Evolutionary conservation across 1,284 basidiomycete species (phyloP), one percentile per base, ranked within the genome.

Genomic region (Pyrrhoderma lamaoense): DNA sequence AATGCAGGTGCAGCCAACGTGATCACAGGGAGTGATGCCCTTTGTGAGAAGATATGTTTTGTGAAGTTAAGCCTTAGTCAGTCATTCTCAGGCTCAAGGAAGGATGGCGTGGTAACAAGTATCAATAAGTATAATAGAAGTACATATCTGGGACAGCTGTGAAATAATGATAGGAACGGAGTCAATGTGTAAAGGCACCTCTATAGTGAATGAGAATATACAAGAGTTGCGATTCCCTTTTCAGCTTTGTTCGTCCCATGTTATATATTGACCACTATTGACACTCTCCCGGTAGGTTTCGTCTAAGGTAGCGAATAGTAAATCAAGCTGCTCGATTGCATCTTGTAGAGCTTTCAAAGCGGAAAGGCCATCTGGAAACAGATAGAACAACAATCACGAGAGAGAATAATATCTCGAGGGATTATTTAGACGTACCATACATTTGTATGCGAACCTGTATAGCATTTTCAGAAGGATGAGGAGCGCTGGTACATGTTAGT

Each of bases 401-500:
- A 23, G 21, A 53, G 16, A 46, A 9, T 44, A 31, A 43, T 45
- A 36, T n/a, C 38, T 54, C 9, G 21, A 7, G 11, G 8, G 7
- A 7, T 7, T 40, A 4, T n/a, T 40, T 19, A 44, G 21, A 77
- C 93, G 61, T 64, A 97, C 93, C 93, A 64, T 95, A 95, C 94
- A 98, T 99, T 77, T 98, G 95, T 56, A 99, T 89, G 16, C 96
- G 85, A 42, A 98, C 73, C 64, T 98, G 90, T 60, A 98, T 96
- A 64, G 91, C 86, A 61, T 91, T 89, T 72, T 99, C 95, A 18
- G 93, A 96, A 3, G 95, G 94, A 70, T 98, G 94, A 1, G 95
- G 95, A 35, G 83, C 89, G 61, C 90, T 93, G 59, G 34, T 44
- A 55, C 31, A 54, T 38, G 45, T 27, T 39, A 31, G 42, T 47